Conservation (phyloP, 139 green algal genomes). For the Micractinium conductrix region DNA sequence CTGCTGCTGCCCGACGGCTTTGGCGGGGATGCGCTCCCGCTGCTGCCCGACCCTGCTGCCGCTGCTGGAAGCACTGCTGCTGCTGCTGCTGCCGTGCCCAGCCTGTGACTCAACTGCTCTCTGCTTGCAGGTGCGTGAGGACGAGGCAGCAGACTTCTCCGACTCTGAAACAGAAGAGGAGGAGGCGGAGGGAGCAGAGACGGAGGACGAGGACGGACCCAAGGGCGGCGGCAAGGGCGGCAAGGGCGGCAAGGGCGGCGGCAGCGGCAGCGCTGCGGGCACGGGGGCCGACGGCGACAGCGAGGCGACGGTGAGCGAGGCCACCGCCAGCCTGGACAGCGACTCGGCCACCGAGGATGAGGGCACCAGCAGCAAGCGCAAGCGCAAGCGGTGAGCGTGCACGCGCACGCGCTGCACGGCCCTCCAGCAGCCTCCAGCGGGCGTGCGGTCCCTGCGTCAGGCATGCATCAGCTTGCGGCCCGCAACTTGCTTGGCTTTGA, state of each 20-base stretch:
- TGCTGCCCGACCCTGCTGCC: too few species aligned
- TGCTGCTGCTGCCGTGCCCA: too few species aligned
- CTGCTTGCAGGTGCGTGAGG: too few species aligned
- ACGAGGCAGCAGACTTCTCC: background rate
- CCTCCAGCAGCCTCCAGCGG: too few species aligned
- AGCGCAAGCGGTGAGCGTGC: constrained; percentile 8
- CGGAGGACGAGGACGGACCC: constrained; percentile 10
- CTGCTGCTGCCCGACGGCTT: too few species aligned
- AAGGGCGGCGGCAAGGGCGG: background rate
- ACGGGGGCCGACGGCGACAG: background rate
- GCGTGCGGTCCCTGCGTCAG: too few species aligned
- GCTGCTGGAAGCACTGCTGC: too few species aligned
- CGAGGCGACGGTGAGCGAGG: constrained; percentile 30
- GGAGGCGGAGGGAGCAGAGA: too few species aligned
- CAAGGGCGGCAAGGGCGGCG: background rate
- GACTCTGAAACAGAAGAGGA: constrained; percentile 12
- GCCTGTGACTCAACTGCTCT: too few species aligned
- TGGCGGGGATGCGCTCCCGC: too few species aligned
- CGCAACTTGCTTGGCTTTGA: too few species aligned
- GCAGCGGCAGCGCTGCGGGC: background rate
- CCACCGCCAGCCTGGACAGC: constrained; percentile 4
- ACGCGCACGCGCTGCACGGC: background rate
- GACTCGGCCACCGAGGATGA: constrained; percentile 32
- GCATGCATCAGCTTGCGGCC: too few species aligned
- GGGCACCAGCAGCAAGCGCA: constrained; percentile 7